phyloP scores from a whole-genome alignment of 1,284 basidiomycete genomes.

The Apiotrichum mycotoxinovorans region DNA sequence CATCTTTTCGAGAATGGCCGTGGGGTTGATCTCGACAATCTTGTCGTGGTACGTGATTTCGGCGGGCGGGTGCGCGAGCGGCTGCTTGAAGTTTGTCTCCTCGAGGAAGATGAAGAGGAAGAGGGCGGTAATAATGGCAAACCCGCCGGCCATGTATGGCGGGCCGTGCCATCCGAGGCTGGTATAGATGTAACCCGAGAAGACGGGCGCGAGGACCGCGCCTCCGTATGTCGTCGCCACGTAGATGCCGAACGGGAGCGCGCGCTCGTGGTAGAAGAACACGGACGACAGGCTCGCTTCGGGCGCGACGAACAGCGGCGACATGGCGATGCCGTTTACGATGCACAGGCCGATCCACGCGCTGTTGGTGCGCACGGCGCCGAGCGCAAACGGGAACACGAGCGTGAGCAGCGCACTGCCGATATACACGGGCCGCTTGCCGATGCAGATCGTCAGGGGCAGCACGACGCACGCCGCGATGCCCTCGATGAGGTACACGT shows the following conservation, averaged over 20 bases:
- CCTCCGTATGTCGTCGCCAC: conserved; percentile 24
- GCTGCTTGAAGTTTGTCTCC: conserved; percentile 28
- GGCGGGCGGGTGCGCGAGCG: background rate
- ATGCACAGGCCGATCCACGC: conserved; percentile 22
- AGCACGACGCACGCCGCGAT: conserved; percentile 23
- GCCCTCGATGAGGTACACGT: conserved; percentile 27
- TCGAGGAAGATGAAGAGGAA: conserved; percentile 31
- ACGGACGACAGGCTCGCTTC: conserved; percentile 23
- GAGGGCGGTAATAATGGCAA: conserved; percentile 17
- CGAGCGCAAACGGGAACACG: background rate
- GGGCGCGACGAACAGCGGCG: conserved; percentile 25
- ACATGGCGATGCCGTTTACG: conserved; percentile 21
- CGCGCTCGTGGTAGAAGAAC: conserved; percentile 33
- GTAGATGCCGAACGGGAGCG: conserved; percentile 26
- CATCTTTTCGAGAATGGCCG: background rate
- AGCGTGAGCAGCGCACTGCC: conserved; percentile 8
- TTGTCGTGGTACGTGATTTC: background rate
- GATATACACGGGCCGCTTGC: conserved; percentile 32
- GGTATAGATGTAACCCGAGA: conserved; percentile 27
- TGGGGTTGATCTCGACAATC: conserved; percentile 1
- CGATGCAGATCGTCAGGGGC: conserved; percentile 24
- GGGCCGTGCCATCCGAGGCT: conserved; percentile 24
- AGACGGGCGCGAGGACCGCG: conserved; percentile 22
- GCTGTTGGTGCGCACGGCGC: background rate
- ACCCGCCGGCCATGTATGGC: conserved; percentile 20